Percentiles rank a stretch among this genome's conserved stretches.
phyloP scores from a whole-genome alignment of 2,329 filamentous ascomycete species.

The Aspergillus ochraceoroseus region DNA sequence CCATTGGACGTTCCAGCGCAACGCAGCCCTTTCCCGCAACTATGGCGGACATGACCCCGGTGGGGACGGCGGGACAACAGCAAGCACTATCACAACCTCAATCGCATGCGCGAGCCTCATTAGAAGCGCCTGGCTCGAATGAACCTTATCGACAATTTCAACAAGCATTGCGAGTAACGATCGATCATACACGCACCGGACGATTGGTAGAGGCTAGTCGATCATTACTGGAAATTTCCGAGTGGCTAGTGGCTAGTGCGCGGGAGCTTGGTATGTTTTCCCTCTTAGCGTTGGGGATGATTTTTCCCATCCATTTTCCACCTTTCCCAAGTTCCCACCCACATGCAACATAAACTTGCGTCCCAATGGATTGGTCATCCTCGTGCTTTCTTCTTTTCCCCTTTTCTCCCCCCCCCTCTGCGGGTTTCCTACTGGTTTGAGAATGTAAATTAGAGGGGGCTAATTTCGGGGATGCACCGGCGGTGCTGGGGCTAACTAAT shows the following conservation, averaged over 20 bases:
- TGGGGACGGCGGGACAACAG: conserved; percentile 36
- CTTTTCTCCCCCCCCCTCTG: not conserved
- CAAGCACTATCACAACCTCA: conserved; percentile 28
- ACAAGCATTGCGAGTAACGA: conserved; percentile 57
- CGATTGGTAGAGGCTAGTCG: conserved; percentile 56
- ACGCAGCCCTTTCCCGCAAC: conserved; percentile 50
- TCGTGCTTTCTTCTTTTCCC: not conserved
- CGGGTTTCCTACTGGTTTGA: not conserved
- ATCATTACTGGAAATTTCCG: conserved; percentile 58
- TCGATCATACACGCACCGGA: conserved; percentile 63
- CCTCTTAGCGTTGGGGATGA: conserved; percentile 21
- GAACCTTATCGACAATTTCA: conserved; percentile 64
- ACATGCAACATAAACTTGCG: conserved; percentile 1
- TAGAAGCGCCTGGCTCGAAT: conserved; percentile 53
- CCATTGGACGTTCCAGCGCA: conserved; percentile 49
- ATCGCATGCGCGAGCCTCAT: conserved; percentile 29
- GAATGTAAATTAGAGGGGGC: conserved; percentile 4
- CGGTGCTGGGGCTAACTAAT: conserved; percentile 1
- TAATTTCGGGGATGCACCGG: conserved; percentile 8
- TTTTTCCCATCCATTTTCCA: conserved; percentile 1
- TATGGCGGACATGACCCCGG: conserved; percentile 48
- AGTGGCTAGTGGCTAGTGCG: conserved; percentile 63
- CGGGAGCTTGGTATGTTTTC: conserved; percentile 60
- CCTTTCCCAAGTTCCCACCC: too few species aligned
- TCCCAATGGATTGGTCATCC: not conserved